Evolutionary conservation across 139 green algal species (phyloP).

Genomic region (Asterochloris sp.): DNA sequence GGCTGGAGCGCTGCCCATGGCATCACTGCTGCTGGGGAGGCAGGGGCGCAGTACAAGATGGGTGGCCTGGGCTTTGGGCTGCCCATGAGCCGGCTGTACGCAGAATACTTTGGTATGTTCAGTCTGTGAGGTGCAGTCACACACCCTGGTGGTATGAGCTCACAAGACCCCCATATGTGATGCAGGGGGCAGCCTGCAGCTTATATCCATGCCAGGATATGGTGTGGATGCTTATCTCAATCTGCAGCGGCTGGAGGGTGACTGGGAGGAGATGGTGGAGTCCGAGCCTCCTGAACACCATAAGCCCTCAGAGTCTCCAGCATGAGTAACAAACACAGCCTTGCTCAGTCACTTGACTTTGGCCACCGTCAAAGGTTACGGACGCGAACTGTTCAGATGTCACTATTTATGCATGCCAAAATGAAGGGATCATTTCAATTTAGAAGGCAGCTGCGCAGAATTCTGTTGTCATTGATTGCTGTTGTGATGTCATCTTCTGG

Average conservation of each 20-base stretch:
- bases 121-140: background rate
- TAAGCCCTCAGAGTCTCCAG: no score
- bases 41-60: constrained; percentile 44
- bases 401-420: no score
- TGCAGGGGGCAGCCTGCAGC: constrained; percentile 58
- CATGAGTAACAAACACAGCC: no score
- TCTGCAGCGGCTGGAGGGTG: constrained; percentile 48
- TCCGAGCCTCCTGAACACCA: no score
- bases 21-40: background rate
- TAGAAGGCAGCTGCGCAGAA: background rate
- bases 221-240: constrained; percentile 77
- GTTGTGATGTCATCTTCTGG: constrained; percentile 5
- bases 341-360: no score
- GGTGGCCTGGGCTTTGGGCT: constrained; percentile 87
- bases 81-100: constrained; percentile 82
- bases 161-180: background rate
- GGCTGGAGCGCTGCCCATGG: no score
- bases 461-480: constrained; percentile 11
- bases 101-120: constrained; percentile 73
- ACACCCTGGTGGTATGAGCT: background rate
- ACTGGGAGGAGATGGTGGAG: constrained; percentile 23
- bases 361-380: no score
- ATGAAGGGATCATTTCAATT: no score
- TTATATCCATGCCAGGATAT: constrained; percentile 73
- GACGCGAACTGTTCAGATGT: no score